Conservation (phyloP, 1,284 basidiomycete genomes). For the Erythrobasidium hasegawianum region DNA sequence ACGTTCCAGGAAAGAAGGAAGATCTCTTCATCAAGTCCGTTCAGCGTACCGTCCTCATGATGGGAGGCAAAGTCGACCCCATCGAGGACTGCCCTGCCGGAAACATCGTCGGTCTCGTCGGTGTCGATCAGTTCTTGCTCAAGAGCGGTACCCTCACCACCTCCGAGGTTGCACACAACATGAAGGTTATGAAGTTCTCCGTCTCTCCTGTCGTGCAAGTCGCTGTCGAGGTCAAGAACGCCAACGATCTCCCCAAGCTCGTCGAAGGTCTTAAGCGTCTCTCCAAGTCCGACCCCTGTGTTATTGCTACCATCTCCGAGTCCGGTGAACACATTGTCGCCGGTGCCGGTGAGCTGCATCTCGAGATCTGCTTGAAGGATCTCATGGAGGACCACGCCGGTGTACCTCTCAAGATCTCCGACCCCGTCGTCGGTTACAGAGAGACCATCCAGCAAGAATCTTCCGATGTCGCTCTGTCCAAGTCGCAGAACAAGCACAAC, state of each 20-base stretch:
- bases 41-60: constrained; percentile 99
- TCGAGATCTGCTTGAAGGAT: constrained; percentile 99
- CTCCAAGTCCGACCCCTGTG: constrained; percentile 99
- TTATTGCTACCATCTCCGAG: constrained; percentile 90
- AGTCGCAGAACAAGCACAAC: constrained; percentile 99
- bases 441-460: constrained; percentile 98
- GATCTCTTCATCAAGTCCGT: constrained; percentile 98
- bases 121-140: constrained; percentile 99
- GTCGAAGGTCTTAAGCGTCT: constrained; percentile 99
- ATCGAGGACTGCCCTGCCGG: constrained; percentile 99
- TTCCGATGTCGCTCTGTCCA: constrained; percentile 91
- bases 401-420: constrained; percentile 97
- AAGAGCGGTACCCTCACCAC: constrained; percentile 98
- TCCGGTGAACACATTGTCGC: constrained; percentile 98
- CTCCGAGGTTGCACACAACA: constrained; percentile 99
- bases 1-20: constrained; percentile 96
- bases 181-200: constrained; percentile 99
- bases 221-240: constrained; percentile 99
- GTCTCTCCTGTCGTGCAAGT: constrained; percentile 99
- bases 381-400: constrained; percentile 99
- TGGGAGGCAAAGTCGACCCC: constrained; percentile 98
- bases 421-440: constrained; percentile 93
- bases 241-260: constrained; percentile 96
- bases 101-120: constrained; percentile 98
- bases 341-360: constrained; percentile 97